Evolutionary conservation across 2,329 filamentous ascomycete species (phyloP), one percentile per base, ranked within the genome.

Genomic region (Hysterium pulicare): DNA sequence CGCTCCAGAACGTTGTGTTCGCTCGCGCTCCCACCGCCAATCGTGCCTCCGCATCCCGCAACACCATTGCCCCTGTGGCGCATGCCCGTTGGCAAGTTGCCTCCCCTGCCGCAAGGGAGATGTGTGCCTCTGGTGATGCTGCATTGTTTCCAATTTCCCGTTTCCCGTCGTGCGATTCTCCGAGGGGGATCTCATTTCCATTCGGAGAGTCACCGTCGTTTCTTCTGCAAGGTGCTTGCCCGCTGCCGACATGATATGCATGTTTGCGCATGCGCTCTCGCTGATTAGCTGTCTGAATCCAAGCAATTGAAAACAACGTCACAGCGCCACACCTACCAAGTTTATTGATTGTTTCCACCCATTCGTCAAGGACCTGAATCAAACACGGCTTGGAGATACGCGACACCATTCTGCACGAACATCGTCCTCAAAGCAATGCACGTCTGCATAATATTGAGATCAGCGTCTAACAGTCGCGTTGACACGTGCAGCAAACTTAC

Each of bases 301-400:
- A 42, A 40, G 38, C 46, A 36, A 33, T 41, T 37, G 38, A 13
- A 15, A 39, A 24, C 37, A 35, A 21, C 30, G 28, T 28, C 26
- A 17, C 45, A 42, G 33, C 44, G 15, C 13, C 17, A 11, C 22
- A 50, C 58, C 33, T 52, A 64, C 86, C 83, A 36, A 95, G 74
- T 77, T 98, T 98, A 74, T 98, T 97, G 72, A 93, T 88, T 51
- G 94, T 96, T 78, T 97, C 89, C 69, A 91, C 81, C 76, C 90
- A 96, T 69, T 97, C 93, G 51, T 96, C 88, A 85, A 24, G 79
- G 86, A 62, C 95, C 90, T 31, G 87, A 94, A 60, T 96, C 90
- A 61, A 91, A 95, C 33, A 95, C 90, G 58, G 83, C 82, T 66
- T 98, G 93, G 49, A 98, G 76, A 71, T 96, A 97, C 3, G 90